Conservation (phyloP, 345 rosid species). For the Brassica incana region DNA sequence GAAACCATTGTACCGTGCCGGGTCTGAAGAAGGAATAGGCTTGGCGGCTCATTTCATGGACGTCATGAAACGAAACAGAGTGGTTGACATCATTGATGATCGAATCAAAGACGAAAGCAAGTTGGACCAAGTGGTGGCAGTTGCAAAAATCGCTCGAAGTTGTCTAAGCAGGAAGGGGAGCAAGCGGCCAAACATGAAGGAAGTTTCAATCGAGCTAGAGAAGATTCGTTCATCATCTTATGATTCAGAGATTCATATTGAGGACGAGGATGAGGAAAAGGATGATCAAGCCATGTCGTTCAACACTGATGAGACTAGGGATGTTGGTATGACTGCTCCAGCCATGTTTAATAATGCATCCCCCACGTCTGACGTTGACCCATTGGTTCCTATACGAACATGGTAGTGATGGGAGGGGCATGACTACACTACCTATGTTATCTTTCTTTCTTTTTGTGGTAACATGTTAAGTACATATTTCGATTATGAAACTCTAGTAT, state of each 20-base stretch:
- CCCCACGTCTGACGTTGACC: slow-evolving; percentile 13
- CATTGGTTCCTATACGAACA: slow-evolving; percentile 19
- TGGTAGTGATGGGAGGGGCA: background rate
- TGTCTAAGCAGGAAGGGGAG: slow-evolving; percentile 25
- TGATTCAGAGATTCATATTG: background rate
- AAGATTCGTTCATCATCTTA: background rate
- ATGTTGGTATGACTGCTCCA: slow-evolving; percentile 20
- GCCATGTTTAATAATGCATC: slow-evolving; percentile 15
- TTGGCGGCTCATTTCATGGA: slow-evolving; percentile 37
- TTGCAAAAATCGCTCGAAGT: slow-evolving; percentile 35
- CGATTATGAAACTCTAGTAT: background rate
- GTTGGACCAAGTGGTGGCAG: slow-evolving; percentile 24
- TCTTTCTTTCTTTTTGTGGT: too few species aligned
- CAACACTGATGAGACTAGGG: slow-evolving; percentile 24
- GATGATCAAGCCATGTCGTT: slow-evolving; percentile 2
- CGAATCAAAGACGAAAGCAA: slow-evolving; percentile 13
- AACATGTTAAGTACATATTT: too few species aligned
- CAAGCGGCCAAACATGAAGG: slow-evolving; percentile 46
- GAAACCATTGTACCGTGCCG: slow-evolving; percentile 23
- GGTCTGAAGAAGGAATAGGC: slow-evolving; percentile 36
- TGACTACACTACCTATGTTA: background rate
- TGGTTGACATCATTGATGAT: slow-evolving; percentile 33
- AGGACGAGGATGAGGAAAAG: background rate
- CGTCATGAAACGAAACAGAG: slow-evolving; percentile 27
- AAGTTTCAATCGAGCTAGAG: slow-evolving; percentile 39